These are phyloP conservation scores for Suhomyces faveliae DNA, from an alignment of 805 yeast genomes.

Conservation along the genomic window DNA sequence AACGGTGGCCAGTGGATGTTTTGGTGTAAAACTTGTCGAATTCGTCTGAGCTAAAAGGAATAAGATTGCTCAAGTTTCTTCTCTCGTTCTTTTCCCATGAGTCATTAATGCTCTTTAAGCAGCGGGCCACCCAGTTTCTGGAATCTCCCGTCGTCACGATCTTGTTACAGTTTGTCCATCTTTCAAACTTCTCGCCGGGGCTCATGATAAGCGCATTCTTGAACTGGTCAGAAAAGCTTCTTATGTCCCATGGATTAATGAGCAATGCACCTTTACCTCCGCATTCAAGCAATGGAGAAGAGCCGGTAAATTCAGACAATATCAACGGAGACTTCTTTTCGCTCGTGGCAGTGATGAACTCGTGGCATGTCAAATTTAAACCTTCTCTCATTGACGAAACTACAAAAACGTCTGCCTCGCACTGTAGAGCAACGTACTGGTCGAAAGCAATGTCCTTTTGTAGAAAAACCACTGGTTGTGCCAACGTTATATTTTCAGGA, in stretches of 20 bases:
- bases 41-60: constrained; percentile 30
- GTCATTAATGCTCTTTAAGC: constrained; percentile 51
- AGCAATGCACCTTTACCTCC: constrained; percentile 61
- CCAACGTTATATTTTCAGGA: constrained; percentile 65
- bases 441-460: constrained; percentile 87
- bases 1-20: constrained; percentile 32
- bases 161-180: constrained; percentile 64
- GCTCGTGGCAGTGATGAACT: constrained; percentile 74
- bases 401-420: constrained; percentile 84
- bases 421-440: constrained; percentile 81
- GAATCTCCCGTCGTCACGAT: constrained; percentile 69
- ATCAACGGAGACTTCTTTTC: constrained; percentile 77
- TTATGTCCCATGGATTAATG: constrained; percentile 89
- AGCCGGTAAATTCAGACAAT: constrained; percentile 91
- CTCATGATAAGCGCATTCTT: constrained; percentile 65
- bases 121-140: constrained; percentile 64
- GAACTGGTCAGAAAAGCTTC: constrained; percentile 62
- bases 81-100: constrained; percentile 36
- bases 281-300: constrained; percentile 68
- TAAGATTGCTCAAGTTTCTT: constrained; percentile 22
- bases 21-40: constrained; percentile 33
- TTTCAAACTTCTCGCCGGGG: constrained; percentile 49
- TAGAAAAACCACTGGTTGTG: constrained; percentile 81
- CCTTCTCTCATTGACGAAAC: constrained; percentile 95
- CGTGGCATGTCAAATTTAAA: constrained; percentile 95